phyloP scores from a whole-genome alignment of 345 rosid species.

The Citrus medica region DNA sequence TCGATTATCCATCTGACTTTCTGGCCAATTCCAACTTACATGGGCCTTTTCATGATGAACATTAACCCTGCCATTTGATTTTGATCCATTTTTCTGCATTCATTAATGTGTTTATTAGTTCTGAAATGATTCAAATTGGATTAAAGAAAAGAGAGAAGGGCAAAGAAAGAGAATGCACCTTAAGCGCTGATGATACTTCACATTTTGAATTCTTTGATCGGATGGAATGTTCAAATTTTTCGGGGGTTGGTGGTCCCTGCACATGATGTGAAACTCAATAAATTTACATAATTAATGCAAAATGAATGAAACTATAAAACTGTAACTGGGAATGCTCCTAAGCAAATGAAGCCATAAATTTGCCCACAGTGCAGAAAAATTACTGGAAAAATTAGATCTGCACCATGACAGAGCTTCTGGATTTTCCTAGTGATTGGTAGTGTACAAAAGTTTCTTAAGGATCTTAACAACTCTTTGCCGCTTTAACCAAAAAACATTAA shows the following conservation, averaged over 20 bases:
- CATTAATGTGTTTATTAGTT: not conserved
- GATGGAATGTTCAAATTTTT: conserved; percentile 57
- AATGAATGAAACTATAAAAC: not conserved
- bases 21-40: conserved; percentile 29
- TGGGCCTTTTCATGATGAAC: conserved; percentile 30
- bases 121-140: not conserved
- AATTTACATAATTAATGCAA: not conserved
- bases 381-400: not conserved
- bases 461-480: not conserved
- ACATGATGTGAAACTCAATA: not conserved
- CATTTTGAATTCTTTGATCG: conserved; percentile 48
- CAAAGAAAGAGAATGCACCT: conserved; percentile 34
- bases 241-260: conserved; percentile 88
- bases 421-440: not conserved
- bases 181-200: conserved; percentile 46
- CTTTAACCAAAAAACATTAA: not conserved
- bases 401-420: not conserved
- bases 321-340: not conserved
- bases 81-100: conserved; percentile 66
- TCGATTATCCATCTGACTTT: conserved; percentile 22
- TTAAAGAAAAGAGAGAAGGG: not conserved
- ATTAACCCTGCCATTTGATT: conserved; percentile 32
- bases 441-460: not conserved
- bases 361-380: not conserved
- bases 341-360: not conserved